Evolutionary conservation across 129 eudicot genomes (phyloP), one percentile per base, ranked within the genome.

Genomic region (Logfia minima): DNA sequence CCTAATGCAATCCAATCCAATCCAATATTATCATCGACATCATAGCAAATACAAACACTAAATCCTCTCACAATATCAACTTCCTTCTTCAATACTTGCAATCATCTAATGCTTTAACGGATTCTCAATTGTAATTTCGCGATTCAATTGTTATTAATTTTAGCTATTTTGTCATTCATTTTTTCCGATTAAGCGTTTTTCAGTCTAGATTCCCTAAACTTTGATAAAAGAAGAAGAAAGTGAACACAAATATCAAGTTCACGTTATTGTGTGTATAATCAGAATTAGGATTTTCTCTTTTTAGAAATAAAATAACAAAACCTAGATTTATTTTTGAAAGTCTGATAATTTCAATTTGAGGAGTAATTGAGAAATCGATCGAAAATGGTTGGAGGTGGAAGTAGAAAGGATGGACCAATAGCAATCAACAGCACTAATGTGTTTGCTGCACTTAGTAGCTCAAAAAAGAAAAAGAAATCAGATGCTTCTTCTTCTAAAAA

Each of bases 391-490:
- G 98, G 98, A 78, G 96, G 55, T 48, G 55, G 98, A 80, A 89
- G 59, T 79, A 84, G 93, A 48, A 92, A 87, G 80, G 93, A 92
- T 61, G 98, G 90, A 53, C 75, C 87, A 8, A 61, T 90, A 55
- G 83, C 85, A 23, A 85, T 90, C 60, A 90, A 80, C 92, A 90
- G 87, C 83, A 72, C 82, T 39, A 92, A 92, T 73, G 98, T 90
- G 69, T 92, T 92, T 72, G 98, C 98, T 5, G 98, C 98, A 41
- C 87, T 92, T 43, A 93, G 90, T 31, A 86, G 88, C 72, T 86
- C 58, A 34, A 92, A 87, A 85, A 92, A 92, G 98, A 92, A 92
- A 90, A 92, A 90, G 90, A 90, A 85, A 79, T 87, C 90, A 26
- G 96, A 92, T 21, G 87, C 55, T 48, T 48, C 55, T 18, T 68